Evolutionary conservation across 2,329 filamentous ascomycete genomes (phyloP).

Genomic region (Daldinia sp.): DNA sequence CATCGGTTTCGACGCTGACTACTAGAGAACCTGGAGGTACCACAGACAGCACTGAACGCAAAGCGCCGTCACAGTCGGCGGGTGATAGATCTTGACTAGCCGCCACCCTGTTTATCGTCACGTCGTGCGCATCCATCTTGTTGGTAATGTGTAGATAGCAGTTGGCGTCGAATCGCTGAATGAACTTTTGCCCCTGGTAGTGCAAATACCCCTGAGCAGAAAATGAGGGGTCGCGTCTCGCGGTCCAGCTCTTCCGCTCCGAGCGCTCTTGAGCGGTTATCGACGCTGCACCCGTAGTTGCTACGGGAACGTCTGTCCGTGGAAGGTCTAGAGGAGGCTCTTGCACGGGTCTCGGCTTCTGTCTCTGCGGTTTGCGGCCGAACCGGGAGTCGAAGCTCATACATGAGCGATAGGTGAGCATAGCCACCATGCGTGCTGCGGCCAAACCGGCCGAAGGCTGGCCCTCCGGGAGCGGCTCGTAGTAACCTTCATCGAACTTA

Average conservation of each 20-base stretch:
- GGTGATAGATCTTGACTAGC: constrained; percentile 15
- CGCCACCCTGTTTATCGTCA: constrained; percentile 38
- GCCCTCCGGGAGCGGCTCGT: constrained; percentile 44
- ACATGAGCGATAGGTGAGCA: constrained; percentile 51
- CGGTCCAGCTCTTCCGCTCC: constrained; percentile 23
- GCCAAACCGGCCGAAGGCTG: constrained; percentile 48
- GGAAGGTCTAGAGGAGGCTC: constrained; percentile 49
- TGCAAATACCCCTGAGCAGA: constrained; percentile 50
- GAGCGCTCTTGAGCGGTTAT: constrained; percentile 62
- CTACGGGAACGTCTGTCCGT: constrained; percentile 50
- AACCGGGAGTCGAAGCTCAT: constrained; percentile 49
- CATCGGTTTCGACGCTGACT: constrained; percentile 48
- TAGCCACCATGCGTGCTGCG: constrained; percentile 50
- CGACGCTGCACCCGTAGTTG: neutral
- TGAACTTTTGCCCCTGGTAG: constrained; percentile 52
- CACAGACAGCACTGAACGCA: constrained; percentile 38
- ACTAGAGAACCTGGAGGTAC: constrained; percentile 45
- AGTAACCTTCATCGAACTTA: constrained; percentile 47
- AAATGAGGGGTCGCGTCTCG: constrained; percentile 41
- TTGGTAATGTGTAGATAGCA: constrained; percentile 50
- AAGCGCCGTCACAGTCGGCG: constrained; percentile 21
- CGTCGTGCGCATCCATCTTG: constrained; percentile 52
- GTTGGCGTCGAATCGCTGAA: constrained; percentile 51
- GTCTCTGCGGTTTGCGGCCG: constrained; percentile 61
- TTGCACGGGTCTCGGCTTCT: constrained; percentile 13